These are phyloP conservation scores for Anaeromyces robustus DNA, from an alignment of 192 early-diverging fungal genomes.

Conservation along the genomic window DNA sequence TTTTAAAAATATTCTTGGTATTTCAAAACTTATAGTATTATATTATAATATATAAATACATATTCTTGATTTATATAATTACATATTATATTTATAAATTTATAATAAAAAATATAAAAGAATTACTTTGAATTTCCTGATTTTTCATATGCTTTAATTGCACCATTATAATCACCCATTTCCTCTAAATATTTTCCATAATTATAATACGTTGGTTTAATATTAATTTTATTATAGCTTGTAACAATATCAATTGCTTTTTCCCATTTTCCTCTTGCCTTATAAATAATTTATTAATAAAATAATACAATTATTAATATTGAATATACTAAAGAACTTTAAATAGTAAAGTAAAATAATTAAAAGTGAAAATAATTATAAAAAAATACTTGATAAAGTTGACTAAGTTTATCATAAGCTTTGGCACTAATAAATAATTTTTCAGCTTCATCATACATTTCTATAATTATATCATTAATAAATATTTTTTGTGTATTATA, in stretches of 20 bases:
- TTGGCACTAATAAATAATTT: constrained; percentile 8
- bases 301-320: too few species aligned
- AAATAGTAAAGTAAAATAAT: too few species aligned
- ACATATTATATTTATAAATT: background rate
- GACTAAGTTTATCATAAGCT: constrained; percentile 21
- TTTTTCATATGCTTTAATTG: constrained; percentile 35
- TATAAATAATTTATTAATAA: too few species aligned
- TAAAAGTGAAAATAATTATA: background rate
- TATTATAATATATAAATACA: background rate
- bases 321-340: too few species aligned
- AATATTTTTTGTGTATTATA: background rate
- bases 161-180: constrained; percentile 24
- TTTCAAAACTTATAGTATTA: constrained; percentile 7
- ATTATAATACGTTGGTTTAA: constrained; percentile 22
- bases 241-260: constrained; percentile 24
- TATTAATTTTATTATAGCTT: constrained; percentile 19
- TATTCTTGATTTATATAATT: too few species aligned
- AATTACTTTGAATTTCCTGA: constrained; percentile 6
- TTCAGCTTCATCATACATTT: constrained; percentile 22
- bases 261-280: constrained; percentile 20
- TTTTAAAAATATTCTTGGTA: constrained; percentile 14
- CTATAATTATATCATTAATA: constrained; percentile 1
- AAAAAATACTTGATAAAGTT: constrained; percentile 19
- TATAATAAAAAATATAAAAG: background rate
- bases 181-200: constrained; percentile 25